These are phyloP conservation scores for Yamadazyma paraphyllophila DNA, from an alignment of 805 yeast genomes.

Conservation along the genomic window DNA sequence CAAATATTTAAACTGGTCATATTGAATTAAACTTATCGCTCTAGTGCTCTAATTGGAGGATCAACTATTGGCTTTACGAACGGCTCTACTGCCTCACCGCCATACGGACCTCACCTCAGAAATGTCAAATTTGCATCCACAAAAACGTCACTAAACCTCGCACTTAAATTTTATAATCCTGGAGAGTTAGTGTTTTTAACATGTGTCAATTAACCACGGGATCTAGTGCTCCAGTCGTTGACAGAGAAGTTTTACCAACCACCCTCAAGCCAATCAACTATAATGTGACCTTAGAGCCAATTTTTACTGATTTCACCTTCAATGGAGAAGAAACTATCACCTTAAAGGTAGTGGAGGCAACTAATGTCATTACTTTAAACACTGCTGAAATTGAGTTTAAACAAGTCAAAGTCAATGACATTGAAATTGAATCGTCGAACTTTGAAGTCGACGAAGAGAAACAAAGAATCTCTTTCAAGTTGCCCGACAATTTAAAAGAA, in stretches of 20 bases:
- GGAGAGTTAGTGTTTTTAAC: background rate
- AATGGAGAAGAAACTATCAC: constrained; percentile 55
- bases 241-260: constrained; percentile 43
- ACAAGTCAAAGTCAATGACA: constrained; percentile 40
- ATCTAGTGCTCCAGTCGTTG: constrained; percentile 10
- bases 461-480: constrained; percentile 40
- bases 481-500: constrained; percentile 31
- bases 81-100: background rate
- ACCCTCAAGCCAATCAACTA: constrained; percentile 43
- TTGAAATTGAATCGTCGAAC: constrained; percentile 13
- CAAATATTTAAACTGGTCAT: background rate
- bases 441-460: constrained; percentile 34
- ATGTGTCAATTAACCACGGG: constrained; percentile 7
- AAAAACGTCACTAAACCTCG: background rate
- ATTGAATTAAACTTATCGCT: background rate
- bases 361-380: constrained; percentile 54
- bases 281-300: constrained; percentile 40
- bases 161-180: constrained; percentile 1
- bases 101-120: background rate
- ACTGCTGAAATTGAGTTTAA: constrained; percentile 62
- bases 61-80: background rate
- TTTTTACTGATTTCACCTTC: constrained; percentile 56
- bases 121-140: background rate
- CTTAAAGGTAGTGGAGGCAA: constrained; percentile 48
- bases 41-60: background rate